Evolutionary conservation across 495 filamentous ascomycete species (phyloP), one percentile per base, ranked within the genome.

Genomic region (Aspergillus bridgeri): DNA sequence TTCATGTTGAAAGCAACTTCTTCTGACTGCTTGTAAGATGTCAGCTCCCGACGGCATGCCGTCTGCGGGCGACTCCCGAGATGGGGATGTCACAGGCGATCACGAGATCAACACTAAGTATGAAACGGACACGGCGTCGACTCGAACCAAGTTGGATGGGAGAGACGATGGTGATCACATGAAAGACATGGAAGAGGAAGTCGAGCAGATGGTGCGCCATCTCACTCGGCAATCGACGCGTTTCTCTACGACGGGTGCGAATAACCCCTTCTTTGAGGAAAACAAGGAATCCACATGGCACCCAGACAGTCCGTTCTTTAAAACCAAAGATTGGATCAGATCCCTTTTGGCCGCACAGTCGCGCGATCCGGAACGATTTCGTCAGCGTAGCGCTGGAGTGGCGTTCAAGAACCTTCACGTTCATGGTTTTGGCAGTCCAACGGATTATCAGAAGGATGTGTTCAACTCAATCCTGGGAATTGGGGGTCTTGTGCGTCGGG

Each of bases 371-470:
- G 69, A 68, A 48, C 59, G 62, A 20, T 76, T 65, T 50, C 68
- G 65, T 15, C 53, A 66, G 48, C 57, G 72, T 33, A 61, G 54
- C 2, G 71, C 71, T n/a, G 72, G 73, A 33, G 50, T 75, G 15
- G 55, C 69, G 5, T 74, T 68, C 56, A 80, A 81, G 64, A 77
- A 86, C 56, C 69, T 90, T 49, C 84, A 76, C 54, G 87, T 87
- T 22, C 82, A 88, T 69, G 87, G 87, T 20, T 89, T 84, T 64
- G 87, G 86, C 24, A 78, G 77, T 44, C 69, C 83, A 9, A 86
- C 86, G 17, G 86, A 89, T 64, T 90, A 85, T 61, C 87, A 90
- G 67, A 89, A 89, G 69, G 81, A 85, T 63, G 80, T 87, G 48
- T 65, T 74, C 53, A 89, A 88, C 62, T 64, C 81, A 45, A 79